These are phyloP conservation scores for Geotrichum ghanense DNA, from an alignment of 805 yeast genomes.

Conservation along the genomic window DNA sequence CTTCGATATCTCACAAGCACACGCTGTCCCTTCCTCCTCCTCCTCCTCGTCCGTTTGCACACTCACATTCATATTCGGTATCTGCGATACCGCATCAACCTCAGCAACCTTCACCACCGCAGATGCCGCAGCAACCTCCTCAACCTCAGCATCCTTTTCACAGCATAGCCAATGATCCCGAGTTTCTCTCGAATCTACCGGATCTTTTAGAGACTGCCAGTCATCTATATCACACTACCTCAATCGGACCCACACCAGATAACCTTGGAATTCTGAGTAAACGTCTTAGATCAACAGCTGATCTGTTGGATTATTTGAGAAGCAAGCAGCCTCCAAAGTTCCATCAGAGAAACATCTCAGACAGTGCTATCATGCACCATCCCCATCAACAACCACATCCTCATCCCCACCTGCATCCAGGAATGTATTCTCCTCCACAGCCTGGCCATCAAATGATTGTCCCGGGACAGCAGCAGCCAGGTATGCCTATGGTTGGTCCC, in stretches of 20 bases:
- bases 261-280: constrained; percentile 9
- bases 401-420: constrained; percentile 2
- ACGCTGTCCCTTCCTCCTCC: constrained; percentile 1
- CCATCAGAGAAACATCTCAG: constrained; percentile 2
- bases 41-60: constrained; percentile 1
- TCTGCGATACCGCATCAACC: constrained; percentile 4
- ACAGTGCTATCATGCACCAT: constrained; percentile 3
- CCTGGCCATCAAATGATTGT: background rate
- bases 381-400: constrained; percentile 1
- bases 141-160: constrained; percentile 2
- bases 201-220: constrained; percentile 14
- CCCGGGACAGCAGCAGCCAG: constrained; percentile 1
- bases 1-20: background rate
- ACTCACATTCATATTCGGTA: constrained; percentile 1
- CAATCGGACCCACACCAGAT: constrained; percentile 11
- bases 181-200: constrained; percentile 6
- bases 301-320: constrained; percentile 11
- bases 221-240: constrained; percentile 12
- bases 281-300: constrained; percentile 10
- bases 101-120: constrained; percentile 9
- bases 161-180: constrained; percentile 1
- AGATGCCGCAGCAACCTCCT: constrained; percentile 3
- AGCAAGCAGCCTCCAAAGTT: constrained; percentile 2
- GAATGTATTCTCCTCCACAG: constrained; percentile 1
- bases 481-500: background rate